Conservation (phyloP, 768 basidiomycete species). For the Gautieria morchelliformis region DNA sequence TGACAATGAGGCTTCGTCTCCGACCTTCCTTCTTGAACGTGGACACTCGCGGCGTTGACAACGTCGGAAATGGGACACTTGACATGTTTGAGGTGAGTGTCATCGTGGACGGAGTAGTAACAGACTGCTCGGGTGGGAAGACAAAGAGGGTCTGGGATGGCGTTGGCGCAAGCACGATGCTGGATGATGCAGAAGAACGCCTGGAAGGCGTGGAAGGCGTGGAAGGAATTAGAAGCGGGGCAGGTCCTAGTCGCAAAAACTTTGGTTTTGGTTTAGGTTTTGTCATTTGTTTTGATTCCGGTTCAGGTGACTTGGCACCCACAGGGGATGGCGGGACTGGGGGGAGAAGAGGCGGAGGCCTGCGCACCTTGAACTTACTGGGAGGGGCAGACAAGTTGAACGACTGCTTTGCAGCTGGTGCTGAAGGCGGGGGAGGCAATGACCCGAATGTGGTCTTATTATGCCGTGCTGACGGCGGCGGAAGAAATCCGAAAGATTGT, state of each 20-base stretch:
- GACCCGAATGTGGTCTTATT: slow-evolving; percentile 52
- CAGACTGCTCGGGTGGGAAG: slow-evolving; percentile 62
- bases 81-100: slow-evolving; percentile 56
- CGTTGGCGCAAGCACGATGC: slow-evolving; percentile 10
- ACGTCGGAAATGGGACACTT: slow-evolving; percentile 35
- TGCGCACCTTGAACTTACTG: slow-evolving; percentile 41
- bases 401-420: slow-evolving; percentile 43
- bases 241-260: slow-evolving; percentile 29
- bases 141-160: slow-evolving; percentile 82
- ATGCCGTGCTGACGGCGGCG: slow-evolving; percentile 46
- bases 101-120: slow-evolving; percentile 71
- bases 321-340: slow-evolving; percentile 70
- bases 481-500: slow-evolving; percentile 17
- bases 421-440: slow-evolving; percentile 42
- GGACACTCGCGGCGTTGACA: slow-evolving; percentile 60
- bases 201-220: slow-evolving; percentile 15
- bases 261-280: neutral
- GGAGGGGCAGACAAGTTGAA: slow-evolving; percentile 20
- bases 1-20: slow-evolving; percentile 64
- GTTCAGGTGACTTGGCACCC: slow-evolving; percentile 24
- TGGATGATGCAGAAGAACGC: slow-evolving; percentile 6
- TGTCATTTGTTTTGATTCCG: neutral
- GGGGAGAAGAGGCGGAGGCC: slow-evolving; percentile 56
- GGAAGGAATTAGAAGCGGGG: slow-evolving; percentile 41
- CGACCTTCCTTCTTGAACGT: slow-evolving; percentile 52